phyloP scores from a whole-genome alignment of 192 early-diverging fungal species.

The Coemansia nantahalensis region DNA sequence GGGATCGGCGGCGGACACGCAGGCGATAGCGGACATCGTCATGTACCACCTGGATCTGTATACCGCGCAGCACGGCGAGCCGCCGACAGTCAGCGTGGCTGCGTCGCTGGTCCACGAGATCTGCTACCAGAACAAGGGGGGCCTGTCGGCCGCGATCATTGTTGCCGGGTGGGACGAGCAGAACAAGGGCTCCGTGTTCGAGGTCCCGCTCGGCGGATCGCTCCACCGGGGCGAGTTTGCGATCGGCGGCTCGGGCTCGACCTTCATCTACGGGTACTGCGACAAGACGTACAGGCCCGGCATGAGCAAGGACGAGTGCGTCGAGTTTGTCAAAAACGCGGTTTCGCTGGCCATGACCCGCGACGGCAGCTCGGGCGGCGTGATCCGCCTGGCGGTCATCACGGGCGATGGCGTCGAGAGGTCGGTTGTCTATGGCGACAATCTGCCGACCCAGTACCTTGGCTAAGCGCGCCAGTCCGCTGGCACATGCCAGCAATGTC shows the following conservation, averaged over 20 bases:
- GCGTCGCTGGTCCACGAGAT: slow-evolving; percentile 92
- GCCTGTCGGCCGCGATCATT: slow-evolving; percentile 89
- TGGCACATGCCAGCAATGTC: no score
- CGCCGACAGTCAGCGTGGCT: slow-evolving; percentile 83
- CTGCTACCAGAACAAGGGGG: slow-evolving; percentile 91
- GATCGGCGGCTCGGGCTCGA: slow-evolving; percentile 92
- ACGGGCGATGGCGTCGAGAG: slow-evolving; percentile 86
- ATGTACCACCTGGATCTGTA: slow-evolving; percentile 95
- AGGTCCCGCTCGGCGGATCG: slow-evolving; percentile 89
- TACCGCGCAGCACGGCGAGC: slow-evolving; percentile 78
- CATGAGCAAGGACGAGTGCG: slow-evolving; percentile 85
- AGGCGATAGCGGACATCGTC: slow-evolving; percentile 97
- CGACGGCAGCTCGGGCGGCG: slow-evolving; percentile 96
- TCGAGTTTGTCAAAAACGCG: slow-evolving; percentile 94
- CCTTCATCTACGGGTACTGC: slow-evolving; percentile 98
- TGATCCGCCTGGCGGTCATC: slow-evolving; percentile 92
- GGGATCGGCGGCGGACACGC: slow-evolving; percentile 98
- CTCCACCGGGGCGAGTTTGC: slow-evolving; percentile 90
- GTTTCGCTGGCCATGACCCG: slow-evolving; percentile 91
- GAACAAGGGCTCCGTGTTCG: slow-evolving; percentile 84
- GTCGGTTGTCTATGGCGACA: slow-evolving; percentile 79
- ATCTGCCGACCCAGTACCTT: slow-evolving; percentile 58
- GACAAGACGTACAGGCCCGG: slow-evolving; percentile 77
- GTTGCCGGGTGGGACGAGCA: slow-evolving; percentile 96
- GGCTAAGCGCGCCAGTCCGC: slow-evolving; percentile 25